Conservation (phyloP, 306 rosid genomes). For the Casuarina equisetifolia region DNA sequence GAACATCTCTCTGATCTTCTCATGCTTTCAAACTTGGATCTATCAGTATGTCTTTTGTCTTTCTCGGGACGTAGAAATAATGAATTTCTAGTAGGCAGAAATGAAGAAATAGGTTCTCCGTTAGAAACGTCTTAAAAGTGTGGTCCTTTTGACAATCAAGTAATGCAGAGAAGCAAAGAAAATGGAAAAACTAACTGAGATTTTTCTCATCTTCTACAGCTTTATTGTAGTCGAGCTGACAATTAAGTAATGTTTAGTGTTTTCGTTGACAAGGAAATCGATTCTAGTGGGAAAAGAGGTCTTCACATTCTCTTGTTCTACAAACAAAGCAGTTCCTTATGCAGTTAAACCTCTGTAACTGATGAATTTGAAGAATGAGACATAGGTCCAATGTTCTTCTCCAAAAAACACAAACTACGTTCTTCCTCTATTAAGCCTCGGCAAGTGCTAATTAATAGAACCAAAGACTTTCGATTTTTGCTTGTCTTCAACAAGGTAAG, state of each 20-base stretch:
- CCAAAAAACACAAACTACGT: constrained; percentile 44
- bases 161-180: too few relatives aligned
- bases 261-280: not conserved
- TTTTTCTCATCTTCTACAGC: too few relatives aligned
- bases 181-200: too few relatives aligned
- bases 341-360: constrained; percentile 23
- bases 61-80: too few relatives aligned
- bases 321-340: constrained; percentile 16
- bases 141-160: too few relatives aligned
- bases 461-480: constrained; percentile 62
- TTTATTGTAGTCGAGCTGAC: too few relatives aligned
- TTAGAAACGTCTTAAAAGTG: too few relatives aligned
- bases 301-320: constrained; percentile 22
- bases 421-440: constrained; percentile 85
- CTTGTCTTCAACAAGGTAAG: constrained; percentile 50
- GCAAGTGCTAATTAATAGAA: constrained; percentile 82
- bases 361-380: constrained; percentile 16
- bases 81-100: too few relatives aligned
- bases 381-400: constrained; percentile 1
- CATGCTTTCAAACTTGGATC: too few relatives aligned
- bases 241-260: not conserved
- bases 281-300: constrained; percentile 4
- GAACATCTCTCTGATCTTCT: too few relatives aligned
- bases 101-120: too few relatives aligned
- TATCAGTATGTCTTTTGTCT: too few relatives aligned